Evolutionary conservation across 306 rosid species (phyloP).

Genomic region (Cucurbita ficifolia): DNA sequence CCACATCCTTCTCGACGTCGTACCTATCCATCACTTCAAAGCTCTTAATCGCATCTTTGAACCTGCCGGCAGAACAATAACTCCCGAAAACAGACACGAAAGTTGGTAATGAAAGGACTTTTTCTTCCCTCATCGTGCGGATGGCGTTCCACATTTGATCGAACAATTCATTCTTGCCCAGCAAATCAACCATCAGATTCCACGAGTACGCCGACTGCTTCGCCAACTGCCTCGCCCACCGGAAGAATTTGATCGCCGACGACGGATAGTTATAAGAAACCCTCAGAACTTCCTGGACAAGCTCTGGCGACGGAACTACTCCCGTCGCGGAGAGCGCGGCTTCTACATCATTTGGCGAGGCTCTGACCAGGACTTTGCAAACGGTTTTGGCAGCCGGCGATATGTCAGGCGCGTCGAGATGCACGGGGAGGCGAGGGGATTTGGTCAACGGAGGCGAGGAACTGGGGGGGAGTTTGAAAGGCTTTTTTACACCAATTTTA

Average conservation of each 20-base stretch:
- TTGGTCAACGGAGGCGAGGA: conserved; percentile 3
- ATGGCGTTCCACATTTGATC: conserved; percentile 70
- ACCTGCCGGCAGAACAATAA: conserved; percentile 36
- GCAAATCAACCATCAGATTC: conserved; percentile 54
- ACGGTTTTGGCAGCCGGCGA: conserved; percentile 26
- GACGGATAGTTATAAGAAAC: conserved; percentile 41
- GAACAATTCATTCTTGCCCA: conserved; percentile 52
- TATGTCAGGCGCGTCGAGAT: conserved; percentile 17
- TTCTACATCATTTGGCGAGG: conserved; percentile 33
- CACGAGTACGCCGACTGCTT: conserved; percentile 38
- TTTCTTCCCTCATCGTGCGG: conserved; percentile 49
- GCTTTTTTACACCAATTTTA: conserved; percentile 7
- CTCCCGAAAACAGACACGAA: conserved; percentile 46
- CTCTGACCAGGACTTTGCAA: conserved; percentile 33
- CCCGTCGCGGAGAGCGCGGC: conserved; percentile 31
- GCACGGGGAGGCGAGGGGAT: conserved; percentile 18
- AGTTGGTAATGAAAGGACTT: conserved; percentile 24
- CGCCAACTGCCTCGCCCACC: conserved; percentile 36
- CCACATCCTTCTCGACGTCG: conserved; percentile 27
- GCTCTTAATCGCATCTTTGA: conserved; percentile 45
- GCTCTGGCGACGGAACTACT: conserved; percentile 26
- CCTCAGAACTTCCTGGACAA: conserved; percentile 31
- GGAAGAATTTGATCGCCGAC: conserved; percentile 58
- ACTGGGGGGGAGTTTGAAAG: conserved; percentile 2
- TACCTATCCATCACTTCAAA: conserved; percentile 55